A percentile compares a stretch with the other conserved stretches of the same genome.
These are phyloP conservation scores for Pichia sp. DNA, from an alignment of 1,139 yeast genomes.

Conservation along the genomic window DNA sequence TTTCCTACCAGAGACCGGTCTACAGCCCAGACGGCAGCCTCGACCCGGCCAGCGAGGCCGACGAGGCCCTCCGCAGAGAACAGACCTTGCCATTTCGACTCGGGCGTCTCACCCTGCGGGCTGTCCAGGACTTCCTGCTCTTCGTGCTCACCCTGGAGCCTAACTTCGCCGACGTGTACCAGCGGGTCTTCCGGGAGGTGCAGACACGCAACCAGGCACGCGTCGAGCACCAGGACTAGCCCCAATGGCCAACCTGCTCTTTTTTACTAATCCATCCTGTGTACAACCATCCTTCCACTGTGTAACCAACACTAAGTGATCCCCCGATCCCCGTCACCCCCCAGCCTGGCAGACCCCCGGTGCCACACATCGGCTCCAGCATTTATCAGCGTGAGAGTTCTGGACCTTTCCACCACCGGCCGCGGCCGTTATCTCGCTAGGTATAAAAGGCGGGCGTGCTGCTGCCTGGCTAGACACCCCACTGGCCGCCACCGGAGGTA, in stretches of 20 bases:
- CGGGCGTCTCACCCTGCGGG: background rate
- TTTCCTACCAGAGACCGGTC: background rate
- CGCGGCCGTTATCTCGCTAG: background rate
- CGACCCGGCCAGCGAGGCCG: background rate
- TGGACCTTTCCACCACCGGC: conserved; percentile 1
- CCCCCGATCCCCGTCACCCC: too few species aligned
- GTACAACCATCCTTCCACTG: background rate
- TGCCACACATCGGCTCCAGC: background rate
- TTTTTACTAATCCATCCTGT: too few species aligned
- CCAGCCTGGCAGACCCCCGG: too few species aligned
- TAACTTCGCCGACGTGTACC: conserved; percentile 3
- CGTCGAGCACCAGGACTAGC: background rate
- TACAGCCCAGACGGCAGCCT: background rate
- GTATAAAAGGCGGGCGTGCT: background rate
- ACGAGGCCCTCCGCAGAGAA: background rate
- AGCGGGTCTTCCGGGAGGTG: background rate
- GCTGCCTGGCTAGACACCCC: background rate
- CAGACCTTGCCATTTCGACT: background rate
- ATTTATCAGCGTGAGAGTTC: conserved; percentile 1
- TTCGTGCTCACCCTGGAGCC: conserved; percentile 10
- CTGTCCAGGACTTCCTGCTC: conserved; percentile 3
- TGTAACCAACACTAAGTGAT: too few species aligned
- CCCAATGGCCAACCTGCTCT: too few species aligned
- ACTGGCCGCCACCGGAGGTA: background rate
- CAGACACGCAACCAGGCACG: background rate